Base-by-base conservation (phyloP, 768 basidiomycete species). In the Wakefieldia striispora region DNA sequence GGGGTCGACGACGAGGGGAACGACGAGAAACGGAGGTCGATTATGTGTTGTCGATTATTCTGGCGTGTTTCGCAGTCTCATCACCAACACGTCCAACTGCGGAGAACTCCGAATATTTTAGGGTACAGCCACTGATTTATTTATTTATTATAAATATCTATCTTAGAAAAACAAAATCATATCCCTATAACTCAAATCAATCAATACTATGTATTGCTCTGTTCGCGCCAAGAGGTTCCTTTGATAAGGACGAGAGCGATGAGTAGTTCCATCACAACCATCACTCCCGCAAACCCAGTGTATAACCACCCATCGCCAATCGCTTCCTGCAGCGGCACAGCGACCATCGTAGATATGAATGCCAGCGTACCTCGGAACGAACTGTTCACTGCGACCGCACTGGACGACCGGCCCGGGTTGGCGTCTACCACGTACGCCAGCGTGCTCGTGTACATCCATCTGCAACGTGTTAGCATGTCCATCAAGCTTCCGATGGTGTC, bases 351-450 rank as follows among this genome's bases (percentile, higher is more conserved):
- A 1, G 82, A 80, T 16, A 87, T 60, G 63, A 87, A 87, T 3
- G 85, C 91, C 14, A 77, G 69, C 4, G 76, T 38, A 0, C 92
- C 90, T 42, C 92, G 79, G 65, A 87, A 87, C 26, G 78, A 78
- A 49, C 86, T 88, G 65, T 95, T 95, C 24, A 77, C 70, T 0
- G 91, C 90, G 7, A 82, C 79, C 1, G 88, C 90, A 3, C 81
- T 81, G 4, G 86, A 82, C 2, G 88, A 88, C 24, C 88, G 79
- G 9, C 92, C 93, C 6, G 75, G 73, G 63, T 95, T 97, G 5
- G 90, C 82, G 58, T 97, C 92, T 14, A 94, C 90, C 29, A 94
- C 75, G 58, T 93, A 95, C 0, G 92, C 86, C 26, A 95, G 69
- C 0, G 87, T 85, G 43, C 82, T 81, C 14, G 82, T 69, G 61